Base-by-base conservation (phyloP, 176 grass and related monocot species). In the Triticum monococcum region DNA sequence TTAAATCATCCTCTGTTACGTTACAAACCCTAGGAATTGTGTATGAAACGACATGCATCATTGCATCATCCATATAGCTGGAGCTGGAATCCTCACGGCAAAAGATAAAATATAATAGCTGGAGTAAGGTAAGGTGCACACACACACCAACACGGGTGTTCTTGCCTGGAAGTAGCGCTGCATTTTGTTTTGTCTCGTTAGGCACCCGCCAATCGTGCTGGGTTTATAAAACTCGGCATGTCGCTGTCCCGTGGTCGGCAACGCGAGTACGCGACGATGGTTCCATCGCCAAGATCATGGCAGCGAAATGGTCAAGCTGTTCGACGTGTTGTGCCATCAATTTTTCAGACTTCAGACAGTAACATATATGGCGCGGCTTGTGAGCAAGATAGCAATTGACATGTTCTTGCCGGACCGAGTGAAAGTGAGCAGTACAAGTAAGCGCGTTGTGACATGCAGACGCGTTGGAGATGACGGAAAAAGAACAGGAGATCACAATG, bases 221-320 rank as follows among this genome's bases (percentile, higher is more conserved):
- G 48, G 28, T 7, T 75, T 30, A 50, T 13, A 28, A 50, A 30
- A 50, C 41, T 30, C 24, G 43, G 40, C 13, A 30, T 16, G 78
- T 87, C 78, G 26, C 40, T 68, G 68, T 76, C 35, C 14, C 28
- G 38, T 17, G 28, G 89, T 38, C 48, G 81, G 76, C 77, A 28
- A 9, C 50, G 32, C 30, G 2, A 31, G 30, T 31, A 31, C 30
- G 48, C 76, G 22, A 78, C 7, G 28, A 28, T 77, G 46, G 33
- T 23, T 84, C 9, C 26, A 59, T 62, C 60, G 79, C 35, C 67
- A 22, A 48, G 4, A 60, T n/a, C 68, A 25, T 28, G 35, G 17
- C 66, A 46, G 24, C 23, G 89, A 91, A 77, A 43, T 33, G 62
- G 89, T 88, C 86, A 91, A 72, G 36, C 25, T 10, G 63, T 56